phyloP scores from a whole-genome alignment of 139 green algal species.

The Chlorella sp. region DNA sequence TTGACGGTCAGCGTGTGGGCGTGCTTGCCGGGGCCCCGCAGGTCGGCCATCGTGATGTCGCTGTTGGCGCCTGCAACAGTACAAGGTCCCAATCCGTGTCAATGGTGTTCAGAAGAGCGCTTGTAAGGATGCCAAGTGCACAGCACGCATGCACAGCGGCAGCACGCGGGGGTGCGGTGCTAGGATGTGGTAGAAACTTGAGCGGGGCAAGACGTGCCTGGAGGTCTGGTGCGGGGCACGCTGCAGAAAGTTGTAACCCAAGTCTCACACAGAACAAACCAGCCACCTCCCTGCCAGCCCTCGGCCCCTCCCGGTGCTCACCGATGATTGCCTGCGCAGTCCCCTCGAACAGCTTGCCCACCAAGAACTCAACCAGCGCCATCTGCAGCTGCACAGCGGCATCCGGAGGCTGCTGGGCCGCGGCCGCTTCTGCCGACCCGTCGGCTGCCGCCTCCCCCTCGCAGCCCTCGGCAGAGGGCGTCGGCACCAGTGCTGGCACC shows the following conservation, averaged over 20 bases:
- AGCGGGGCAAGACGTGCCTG: background rate
- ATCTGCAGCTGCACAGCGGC: slow-evolving; percentile 34
- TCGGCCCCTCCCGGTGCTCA: background rate
- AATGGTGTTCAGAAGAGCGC: too few species aligned
- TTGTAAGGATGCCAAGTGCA: too few species aligned
- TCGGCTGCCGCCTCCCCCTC: background rate
- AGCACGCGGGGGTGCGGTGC: background rate
- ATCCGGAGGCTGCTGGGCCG: slow-evolving; percentile 17
- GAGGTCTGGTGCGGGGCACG: background rate
- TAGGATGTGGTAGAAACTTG: background rate
- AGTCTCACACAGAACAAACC: background rate
- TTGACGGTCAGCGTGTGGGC: slow-evolving; percentile 22
- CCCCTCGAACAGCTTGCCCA: slow-evolving; percentile 51
- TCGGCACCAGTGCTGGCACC: background rate
- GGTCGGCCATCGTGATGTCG: slow-evolving; percentile 43
- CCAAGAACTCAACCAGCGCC: slow-evolving; percentile 56
- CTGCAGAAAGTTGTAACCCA: background rate
- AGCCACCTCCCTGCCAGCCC: background rate
- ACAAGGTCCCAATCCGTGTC: too few species aligned
- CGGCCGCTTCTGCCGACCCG: background rate
- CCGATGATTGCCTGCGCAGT: slow-evolving; percentile 19
- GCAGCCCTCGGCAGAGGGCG: background rate
- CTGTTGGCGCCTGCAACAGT: slow-evolving; percentile 1
- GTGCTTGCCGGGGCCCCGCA: slow-evolving; percentile 28
- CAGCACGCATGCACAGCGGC: background rate